Evolutionary conservation across 257 asterid species (phyloP).

Genomic region (Cordia subcordata): DNA sequence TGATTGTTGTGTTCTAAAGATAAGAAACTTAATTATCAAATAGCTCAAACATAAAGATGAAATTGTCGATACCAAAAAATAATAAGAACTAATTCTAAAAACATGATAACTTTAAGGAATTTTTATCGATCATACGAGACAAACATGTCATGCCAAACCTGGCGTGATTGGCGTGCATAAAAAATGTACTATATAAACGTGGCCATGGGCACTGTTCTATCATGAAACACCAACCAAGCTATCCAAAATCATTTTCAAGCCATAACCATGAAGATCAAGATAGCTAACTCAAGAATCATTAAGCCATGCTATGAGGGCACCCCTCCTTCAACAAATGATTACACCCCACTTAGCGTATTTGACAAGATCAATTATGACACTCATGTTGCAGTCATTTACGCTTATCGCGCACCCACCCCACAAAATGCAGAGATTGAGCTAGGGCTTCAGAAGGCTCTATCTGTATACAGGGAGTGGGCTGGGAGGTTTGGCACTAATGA

Average conservation of each 20-base stretch:
- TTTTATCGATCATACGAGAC: too few species aligned
- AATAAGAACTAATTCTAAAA: too few species aligned
- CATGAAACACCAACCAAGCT: slow-evolving; percentile 4
- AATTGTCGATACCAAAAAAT: too few species aligned
- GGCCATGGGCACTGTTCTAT: neutral
- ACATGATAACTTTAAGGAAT: too few species aligned
- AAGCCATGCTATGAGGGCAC: slow-evolving; percentile 55
- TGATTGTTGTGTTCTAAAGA: too few species aligned
- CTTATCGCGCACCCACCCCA: slow-evolving; percentile 73
- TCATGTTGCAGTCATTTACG: slow-evolving; percentile 69
- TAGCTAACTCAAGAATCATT: slow-evolving; percentile 51
- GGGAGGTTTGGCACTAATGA: slow-evolving; percentile 59
- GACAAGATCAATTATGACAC: slow-evolving; percentile 62
- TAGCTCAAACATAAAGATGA: too few species aligned
- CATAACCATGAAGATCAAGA: slow-evolving; percentile 45
- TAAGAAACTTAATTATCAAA: too few species aligned
- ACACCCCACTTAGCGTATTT: slow-evolving; percentile 58
- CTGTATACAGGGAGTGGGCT: slow-evolving; percentile 67
- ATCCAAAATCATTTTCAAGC: neutral
- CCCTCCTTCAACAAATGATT: slow-evolving; percentile 28
- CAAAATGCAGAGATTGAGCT: slow-evolving; percentile 39
- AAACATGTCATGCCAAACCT: neutral
- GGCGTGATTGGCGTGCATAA: neutral
- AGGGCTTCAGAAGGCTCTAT: slow-evolving; percentile 60
- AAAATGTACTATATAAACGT: neutral